phyloP scores from a whole-genome alignment of 441 rosid genomes.

The Gossypium laxum region DNA sequence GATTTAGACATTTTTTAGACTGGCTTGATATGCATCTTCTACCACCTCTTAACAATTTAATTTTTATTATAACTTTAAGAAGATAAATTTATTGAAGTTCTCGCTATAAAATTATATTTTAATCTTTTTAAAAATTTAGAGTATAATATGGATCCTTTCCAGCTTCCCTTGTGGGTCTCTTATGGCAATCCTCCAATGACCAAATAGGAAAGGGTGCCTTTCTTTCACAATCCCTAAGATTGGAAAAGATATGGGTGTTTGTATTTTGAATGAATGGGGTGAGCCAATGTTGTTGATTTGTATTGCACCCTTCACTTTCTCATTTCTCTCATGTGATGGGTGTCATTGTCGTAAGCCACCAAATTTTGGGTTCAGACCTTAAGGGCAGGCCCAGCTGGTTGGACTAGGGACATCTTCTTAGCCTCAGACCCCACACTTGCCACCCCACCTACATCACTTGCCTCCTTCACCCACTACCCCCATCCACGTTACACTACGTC shows the following conservation, averaged over 20 bases:
- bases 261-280: neutral
- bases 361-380: conserved; percentile 17
- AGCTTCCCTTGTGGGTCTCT: neutral
- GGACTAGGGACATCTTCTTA: conserved; percentile 23
- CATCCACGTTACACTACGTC: no score
- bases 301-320: neutral
- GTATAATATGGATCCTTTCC: neutral
- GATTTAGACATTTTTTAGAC: neutral
- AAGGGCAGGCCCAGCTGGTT: conserved; percentile 26
- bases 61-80: no score
- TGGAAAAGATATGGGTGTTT: conserved; percentile 19
- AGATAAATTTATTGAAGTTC: no score
- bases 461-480: conserved; percentile 5
- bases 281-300: neutral
- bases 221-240: conserved; percentile 20
- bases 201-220: neutral
- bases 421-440: neutral
- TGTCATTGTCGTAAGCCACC: conserved; percentile 27
- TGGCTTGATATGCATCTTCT: neutral
- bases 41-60: no score
- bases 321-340: neutral
- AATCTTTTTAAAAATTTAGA: no score
- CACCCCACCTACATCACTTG: conserved; percentile 9
- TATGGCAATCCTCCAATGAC: neutral
- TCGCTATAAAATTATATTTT: no score